Evolutionary conservation across 352 stramenopile genomes (phyloP).

Genomic region (Phytophthora crassamura): DNA sequence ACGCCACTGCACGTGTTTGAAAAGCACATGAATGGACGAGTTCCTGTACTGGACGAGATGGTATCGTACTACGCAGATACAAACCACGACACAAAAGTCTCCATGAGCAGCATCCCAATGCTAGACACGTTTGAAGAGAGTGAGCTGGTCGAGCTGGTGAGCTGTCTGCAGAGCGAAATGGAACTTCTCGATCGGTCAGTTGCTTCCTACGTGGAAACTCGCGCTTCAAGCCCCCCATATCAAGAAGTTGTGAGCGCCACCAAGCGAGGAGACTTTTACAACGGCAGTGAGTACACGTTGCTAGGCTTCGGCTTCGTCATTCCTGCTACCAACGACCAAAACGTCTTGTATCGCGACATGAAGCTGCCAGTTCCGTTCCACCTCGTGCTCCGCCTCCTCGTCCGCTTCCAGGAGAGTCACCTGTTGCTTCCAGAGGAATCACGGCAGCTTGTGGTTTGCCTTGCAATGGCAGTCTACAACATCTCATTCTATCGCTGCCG

Average conservation of each 20-base stretch:
- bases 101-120: slow-evolving; percentile 34
- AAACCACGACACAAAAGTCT: slow-evolving; percentile 34
- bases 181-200: slow-evolving; percentile 38
- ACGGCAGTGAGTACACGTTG: slow-evolving; percentile 60
- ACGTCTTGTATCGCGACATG: slow-evolving; percentile 65
- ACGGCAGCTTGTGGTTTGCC: slow-evolving; percentile 52
- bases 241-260: slow-evolving; percentile 47
- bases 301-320: slow-evolving; percentile 66
- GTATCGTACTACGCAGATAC: slow-evolving; percentile 56
- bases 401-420: slow-evolving; percentile 68
- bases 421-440: slow-evolving; percentile 60
- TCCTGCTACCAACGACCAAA: slow-evolving; percentile 57
- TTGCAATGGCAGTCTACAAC: slow-evolving; percentile 55
- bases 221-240: slow-evolving; percentile 43
- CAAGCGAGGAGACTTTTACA: slow-evolving; percentile 42
- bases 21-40: slow-evolving; percentile 29
- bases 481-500: slow-evolving; percentile 63
- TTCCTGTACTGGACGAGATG: slow-evolving; percentile 38
- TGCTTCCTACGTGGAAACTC: slow-evolving; percentile 36
- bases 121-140: slow-evolving; percentile 40
- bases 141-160: slow-evolving; percentile 46
- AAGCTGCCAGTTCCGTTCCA: slow-evolving; percentile 64
- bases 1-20: slow-evolving; percentile 45
- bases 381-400: slow-evolving; percentile 52
- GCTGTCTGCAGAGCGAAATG: slow-evolving; percentile 31